Conservation (phyloP, 768 basidiomycete species). For the Trametes maxima region DNA sequence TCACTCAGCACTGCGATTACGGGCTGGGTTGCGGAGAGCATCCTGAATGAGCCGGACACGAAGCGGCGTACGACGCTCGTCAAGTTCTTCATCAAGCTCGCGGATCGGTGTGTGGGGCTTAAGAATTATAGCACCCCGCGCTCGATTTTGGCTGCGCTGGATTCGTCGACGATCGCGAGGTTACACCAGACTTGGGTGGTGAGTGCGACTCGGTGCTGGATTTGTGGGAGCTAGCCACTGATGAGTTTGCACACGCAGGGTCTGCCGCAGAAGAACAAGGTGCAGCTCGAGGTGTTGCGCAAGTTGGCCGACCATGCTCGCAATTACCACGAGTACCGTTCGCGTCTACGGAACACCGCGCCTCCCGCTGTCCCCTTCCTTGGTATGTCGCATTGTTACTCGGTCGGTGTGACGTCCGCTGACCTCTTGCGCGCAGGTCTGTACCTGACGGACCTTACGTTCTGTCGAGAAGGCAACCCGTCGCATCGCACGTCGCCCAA, state of each 20-base stretch:
- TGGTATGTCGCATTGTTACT: slow-evolving; percentile 47
- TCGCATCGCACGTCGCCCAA: slow-evolving; percentile 79
- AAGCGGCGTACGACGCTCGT: slow-evolving; percentile 79
- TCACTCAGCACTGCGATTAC: slow-evolving; percentile 91
- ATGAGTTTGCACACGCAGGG: slow-evolving; percentile 47
- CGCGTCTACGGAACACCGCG: slow-evolving; percentile 80
- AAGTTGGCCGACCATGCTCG: slow-evolving; percentile 89
- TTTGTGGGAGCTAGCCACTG: not conserved
- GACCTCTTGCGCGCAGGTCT: slow-evolving; percentile 50
- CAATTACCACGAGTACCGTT: slow-evolving; percentile 91
- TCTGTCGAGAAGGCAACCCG: slow-evolving; percentile 94
- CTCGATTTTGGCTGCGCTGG: slow-evolving; percentile 91
- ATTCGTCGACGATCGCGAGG: slow-evolving; percentile 92
- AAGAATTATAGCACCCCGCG: slow-evolving; percentile 93
- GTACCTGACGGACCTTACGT: slow-evolving; percentile 91
- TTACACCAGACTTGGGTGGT: slow-evolving; percentile 94
- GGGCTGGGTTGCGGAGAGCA: slow-evolving; percentile 95
- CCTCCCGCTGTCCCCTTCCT: slow-evolving; percentile 96
- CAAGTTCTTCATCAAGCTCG: slow-evolving; percentile 93
- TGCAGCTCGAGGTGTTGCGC: slow-evolving; percentile 76
- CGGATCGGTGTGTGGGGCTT: slow-evolving; percentile 80
- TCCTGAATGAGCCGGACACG: slow-evolving; percentile 86
- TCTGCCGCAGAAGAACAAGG: slow-evolving; percentile 81
- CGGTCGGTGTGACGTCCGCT: slow-evolving; percentile 12
- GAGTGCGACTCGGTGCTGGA: slow-evolving; percentile 36